These are phyloP conservation scores for Chlamydomonas reinhardtii DNA, from an alignment of 163 green algal genomes.

Conservation along the genomic window DNA sequence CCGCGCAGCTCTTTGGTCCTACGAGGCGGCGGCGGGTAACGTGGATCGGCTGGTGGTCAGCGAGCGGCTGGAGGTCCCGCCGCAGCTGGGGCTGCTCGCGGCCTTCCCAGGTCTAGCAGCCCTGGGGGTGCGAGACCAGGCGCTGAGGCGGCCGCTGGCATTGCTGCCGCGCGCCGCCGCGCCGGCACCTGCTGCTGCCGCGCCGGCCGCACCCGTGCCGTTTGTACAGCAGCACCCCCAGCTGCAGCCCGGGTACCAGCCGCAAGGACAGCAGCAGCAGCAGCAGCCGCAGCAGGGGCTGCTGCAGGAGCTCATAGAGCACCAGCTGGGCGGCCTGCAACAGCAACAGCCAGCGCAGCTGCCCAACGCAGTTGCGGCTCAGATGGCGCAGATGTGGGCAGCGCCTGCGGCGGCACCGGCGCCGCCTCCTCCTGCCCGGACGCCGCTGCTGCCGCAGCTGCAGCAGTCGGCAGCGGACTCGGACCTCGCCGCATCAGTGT, in stretches of 20 bases:
- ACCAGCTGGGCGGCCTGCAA: background rate
- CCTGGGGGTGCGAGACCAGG: background rate
- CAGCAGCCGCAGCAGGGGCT: background rate
- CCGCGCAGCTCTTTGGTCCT: too few species aligned
- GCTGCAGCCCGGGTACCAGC: background rate
- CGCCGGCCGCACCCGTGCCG: background rate
- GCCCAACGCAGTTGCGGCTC: background rate
- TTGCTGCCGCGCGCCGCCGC: background rate
- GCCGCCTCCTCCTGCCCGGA: background rate
- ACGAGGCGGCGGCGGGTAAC: too few species aligned
- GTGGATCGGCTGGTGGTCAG: constrained; percentile 28
- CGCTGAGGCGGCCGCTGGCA: background rate
- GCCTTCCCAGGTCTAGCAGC: constrained; percentile 11
- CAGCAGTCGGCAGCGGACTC: background rate
- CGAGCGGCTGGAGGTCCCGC: background rate
- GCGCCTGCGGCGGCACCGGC: background rate
- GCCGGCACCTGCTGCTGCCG: too few species aligned
- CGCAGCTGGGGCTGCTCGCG: constrained; percentile 6
- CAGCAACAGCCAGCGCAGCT: background rate
- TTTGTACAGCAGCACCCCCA: background rate
- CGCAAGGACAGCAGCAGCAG: background rate
- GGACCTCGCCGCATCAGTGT: background rate
- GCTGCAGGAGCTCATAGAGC: constrained; percentile 17
- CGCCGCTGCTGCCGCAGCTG: background rate
- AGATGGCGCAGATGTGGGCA: constrained; percentile 1